Evolutionary conservation across 768 basidiomycete species (phyloP).

Genomic region (Fomitopsis serialis): DNA sequence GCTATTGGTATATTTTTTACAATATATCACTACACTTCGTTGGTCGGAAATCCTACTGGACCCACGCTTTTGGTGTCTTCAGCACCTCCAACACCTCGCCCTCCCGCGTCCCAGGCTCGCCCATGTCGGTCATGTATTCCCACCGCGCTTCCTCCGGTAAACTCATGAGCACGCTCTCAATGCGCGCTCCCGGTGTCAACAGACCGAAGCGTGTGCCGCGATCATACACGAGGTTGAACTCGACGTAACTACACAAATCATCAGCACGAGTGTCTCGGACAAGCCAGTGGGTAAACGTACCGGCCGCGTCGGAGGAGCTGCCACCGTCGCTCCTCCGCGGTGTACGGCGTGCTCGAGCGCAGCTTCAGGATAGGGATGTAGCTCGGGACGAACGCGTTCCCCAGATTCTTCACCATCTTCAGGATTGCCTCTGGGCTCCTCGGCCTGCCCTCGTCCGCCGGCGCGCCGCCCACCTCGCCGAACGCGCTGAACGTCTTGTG

Average conservation of each 20-base stretch:
- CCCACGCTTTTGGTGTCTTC: constrained; percentile 46
- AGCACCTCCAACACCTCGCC: constrained; percentile 46
- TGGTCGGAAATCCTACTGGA: neutral
- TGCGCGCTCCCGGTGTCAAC: constrained; percentile 50
- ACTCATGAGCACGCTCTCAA: constrained; percentile 63
- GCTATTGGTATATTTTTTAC: neutral
- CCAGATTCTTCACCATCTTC: constrained; percentile 62
- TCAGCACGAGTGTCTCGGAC: neutral
- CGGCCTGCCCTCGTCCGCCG: constrained; percentile 37
- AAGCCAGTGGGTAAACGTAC: constrained; percentile 22
- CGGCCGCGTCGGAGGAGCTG: constrained; percentile 87
- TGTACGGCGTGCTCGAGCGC: constrained; percentile 49
- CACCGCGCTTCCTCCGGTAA: constrained; percentile 62
- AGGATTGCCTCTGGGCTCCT: constrained; percentile 67
- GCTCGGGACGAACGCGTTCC: constrained; percentile 81
- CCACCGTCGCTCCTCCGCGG: constrained; percentile 78
- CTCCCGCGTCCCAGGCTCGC: constrained; percentile 43
- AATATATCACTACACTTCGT: neutral
- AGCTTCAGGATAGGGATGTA: constrained; percentile 81
- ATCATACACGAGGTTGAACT: constrained; percentile 75
- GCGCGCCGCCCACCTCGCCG: constrained; percentile 12
- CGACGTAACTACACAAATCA: constrained; percentile 47
- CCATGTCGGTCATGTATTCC: constrained; percentile 62
- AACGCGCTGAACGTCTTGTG: constrained; percentile 58
- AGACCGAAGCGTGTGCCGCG: constrained; percentile 66